Evolutionary conservation across 2,329 filamentous ascomycete genomes (phyloP).

Genomic region (Pseudogymnoascus sp.): DNA sequence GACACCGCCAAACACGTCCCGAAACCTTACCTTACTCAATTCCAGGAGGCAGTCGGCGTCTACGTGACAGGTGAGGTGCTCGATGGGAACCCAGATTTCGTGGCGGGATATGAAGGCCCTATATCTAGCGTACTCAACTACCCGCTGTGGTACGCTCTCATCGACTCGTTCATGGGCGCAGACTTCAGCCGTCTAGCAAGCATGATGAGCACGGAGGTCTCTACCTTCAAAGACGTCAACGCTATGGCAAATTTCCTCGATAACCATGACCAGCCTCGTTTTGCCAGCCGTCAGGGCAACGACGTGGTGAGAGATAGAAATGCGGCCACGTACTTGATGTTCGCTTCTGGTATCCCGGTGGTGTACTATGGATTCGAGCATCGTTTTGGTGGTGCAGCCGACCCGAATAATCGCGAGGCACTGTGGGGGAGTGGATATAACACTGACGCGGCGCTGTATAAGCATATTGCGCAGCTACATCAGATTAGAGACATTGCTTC

Average conservation of each 20-base stretch:
- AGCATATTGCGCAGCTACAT: slow-evolving; percentile 26
- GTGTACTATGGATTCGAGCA: slow-evolving; percentile 49
- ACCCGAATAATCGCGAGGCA: slow-evolving; percentile 39
- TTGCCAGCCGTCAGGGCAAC: slow-evolving; percentile 25
- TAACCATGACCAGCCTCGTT: slow-evolving; percentile 39
- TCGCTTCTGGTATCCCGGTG: slow-evolving; percentile 46
- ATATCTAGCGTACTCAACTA: slow-evolving; percentile 17
- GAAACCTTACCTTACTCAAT: slow-evolving; percentile 48
- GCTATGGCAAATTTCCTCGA: slow-evolving; percentile 36
- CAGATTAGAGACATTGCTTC: slow-evolving; percentile 1
- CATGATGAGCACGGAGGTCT: slow-evolving; percentile 28
- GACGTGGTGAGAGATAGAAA: slow-evolving; percentile 35
- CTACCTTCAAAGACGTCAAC: not conserved
- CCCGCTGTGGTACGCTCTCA: slow-evolving; percentile 36
- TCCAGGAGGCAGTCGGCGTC: slow-evolving; percentile 47
- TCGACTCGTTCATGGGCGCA: slow-evolving; percentile 30
- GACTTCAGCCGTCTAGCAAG: slow-evolving; percentile 3
- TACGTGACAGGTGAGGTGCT: slow-evolving; percentile 58
- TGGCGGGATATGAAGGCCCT: slow-evolving; percentile 42
- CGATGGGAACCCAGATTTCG: slow-evolving; percentile 46
- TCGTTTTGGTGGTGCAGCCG: slow-evolving; percentile 34
- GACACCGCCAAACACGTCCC: slow-evolving; percentile 42
- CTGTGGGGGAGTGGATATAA: slow-evolving; percentile 38
- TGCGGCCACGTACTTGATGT: slow-evolving; percentile 41
- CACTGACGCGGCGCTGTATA: slow-evolving; percentile 35